A percentile compares a stretch with the other conserved stretches of the same genome.
Evolutionary conservation across 371 early-diverging fungal species (phyloP).

Genomic region (Mucor mucedo): DNA sequence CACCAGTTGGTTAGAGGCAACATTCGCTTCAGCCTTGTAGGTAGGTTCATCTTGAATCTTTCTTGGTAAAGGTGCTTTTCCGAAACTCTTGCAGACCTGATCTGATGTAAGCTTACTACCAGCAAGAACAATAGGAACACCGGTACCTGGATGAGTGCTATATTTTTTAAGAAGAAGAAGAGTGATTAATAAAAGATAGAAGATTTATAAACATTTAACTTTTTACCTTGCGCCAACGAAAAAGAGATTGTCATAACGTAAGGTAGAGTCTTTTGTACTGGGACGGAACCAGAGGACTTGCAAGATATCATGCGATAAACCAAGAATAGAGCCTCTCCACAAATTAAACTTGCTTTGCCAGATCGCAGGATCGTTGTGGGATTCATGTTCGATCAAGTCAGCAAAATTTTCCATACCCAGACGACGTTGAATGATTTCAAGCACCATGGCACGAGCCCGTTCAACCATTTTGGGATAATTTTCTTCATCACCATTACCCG

Average conservation of each 20-base stretch:
- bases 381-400: conserved; percentile 56
- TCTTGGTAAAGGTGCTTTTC: conserved; percentile 29
- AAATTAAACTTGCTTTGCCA: conserved; percentile 69
- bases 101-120: conserved; percentile 61
- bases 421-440: conserved; percentile 45
- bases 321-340: conserved; percentile 66
- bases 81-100: conserved; percentile 50
- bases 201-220: not conserved
- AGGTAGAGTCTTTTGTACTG: conserved; percentile 56
- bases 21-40: not conserved
- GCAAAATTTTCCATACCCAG: conserved; percentile 47
- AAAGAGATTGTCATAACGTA: conserved; percentile 60
- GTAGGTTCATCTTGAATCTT: conserved; percentile 5
- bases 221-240: conserved; percentile 59
- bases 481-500: conserved; percentile 14
- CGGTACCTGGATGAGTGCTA: conserved; percentile 70
- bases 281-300: conserved; percentile 71
- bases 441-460: conserved; percentile 55
- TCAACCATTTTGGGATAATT: conserved; percentile 43
- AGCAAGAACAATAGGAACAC: conserved; percentile 70
- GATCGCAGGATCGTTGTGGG: conserved; percentile 59
- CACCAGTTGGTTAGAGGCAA: not conserved
- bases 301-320: conserved; percentile 59
- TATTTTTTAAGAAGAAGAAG: not conserved
- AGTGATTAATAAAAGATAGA: not conserved